Conservation (phyloP, 768 basidiomycete genomes). For the Russula virescens region DNA sequence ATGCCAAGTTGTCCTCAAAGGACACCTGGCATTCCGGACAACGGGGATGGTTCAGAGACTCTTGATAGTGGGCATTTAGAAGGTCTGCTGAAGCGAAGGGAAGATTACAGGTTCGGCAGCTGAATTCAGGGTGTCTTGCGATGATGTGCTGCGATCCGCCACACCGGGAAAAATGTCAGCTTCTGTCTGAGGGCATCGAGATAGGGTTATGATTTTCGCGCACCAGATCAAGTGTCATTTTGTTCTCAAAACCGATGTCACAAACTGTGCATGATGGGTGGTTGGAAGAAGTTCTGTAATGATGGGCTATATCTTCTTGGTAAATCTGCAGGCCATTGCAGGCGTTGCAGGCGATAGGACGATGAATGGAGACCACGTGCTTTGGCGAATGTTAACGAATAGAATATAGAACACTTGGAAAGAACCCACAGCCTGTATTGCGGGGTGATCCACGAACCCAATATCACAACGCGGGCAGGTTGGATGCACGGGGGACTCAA, state of each 20-base stretch:
- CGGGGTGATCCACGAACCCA: conserved; percentile 37
- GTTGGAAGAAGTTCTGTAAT: conserved; percentile 16
- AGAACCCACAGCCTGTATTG: conserved; percentile 34
- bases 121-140: conserved; percentile 13
- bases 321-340: conserved; percentile 21
- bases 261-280: conserved; percentile 19
- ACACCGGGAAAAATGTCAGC: not conserved
- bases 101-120: conserved; percentile 13
- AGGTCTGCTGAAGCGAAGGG: conserved; percentile 17
- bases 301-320: conserved; percentile 16
- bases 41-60: conserved; percentile 41
- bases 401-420: not conserved
- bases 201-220: not conserved
- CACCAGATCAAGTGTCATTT: conserved; percentile 14
- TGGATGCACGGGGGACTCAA: conserved; percentile 41
- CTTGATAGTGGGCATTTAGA: conserved; percentile 16
- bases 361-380: conserved; percentile 29
- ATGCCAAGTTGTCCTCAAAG: conserved; percentile 36
- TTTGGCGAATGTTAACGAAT: conserved; percentile 18
- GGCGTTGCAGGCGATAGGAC: conserved; percentile 10
- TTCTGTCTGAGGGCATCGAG: not conserved
- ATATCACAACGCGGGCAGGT: conserved; percentile 41
- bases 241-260: conserved; percentile 22
- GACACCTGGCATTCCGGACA: conserved; percentile 40
- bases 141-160: conserved; percentile 10